Evolutionary conservation across 2,329 filamentous ascomycete genomes (phyloP).

Genomic region (Magnaporthiopsis rhizophila): DNA sequence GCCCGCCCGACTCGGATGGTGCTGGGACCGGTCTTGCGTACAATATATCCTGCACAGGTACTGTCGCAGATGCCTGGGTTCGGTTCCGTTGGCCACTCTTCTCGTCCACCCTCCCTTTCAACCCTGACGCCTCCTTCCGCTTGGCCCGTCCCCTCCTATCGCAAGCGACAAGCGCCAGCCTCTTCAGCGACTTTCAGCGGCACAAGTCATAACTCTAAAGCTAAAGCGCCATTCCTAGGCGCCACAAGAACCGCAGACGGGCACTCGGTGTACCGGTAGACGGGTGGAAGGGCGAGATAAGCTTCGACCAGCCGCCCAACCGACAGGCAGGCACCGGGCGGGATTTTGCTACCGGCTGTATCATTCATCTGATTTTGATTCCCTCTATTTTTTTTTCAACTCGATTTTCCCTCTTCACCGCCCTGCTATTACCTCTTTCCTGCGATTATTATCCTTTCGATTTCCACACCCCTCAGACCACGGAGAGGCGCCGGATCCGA

Average conservation of each 20-base stretch:
- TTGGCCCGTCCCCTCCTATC: background rate
- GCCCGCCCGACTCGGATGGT: background rate
- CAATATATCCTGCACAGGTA: background rate
- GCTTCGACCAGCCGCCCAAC: background rate
- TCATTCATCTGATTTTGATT: no score
- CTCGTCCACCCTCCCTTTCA: background rate
- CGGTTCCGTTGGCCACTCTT: background rate
- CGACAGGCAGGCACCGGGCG: no score
- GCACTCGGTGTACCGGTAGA: background rate
- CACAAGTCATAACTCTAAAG: no score
- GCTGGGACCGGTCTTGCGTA: background rate
- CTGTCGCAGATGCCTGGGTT: background rate
- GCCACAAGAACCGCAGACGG: no score
- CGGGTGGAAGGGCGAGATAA: slow-evolving; percentile 1
- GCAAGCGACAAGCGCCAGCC: background rate
- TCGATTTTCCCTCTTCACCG: background rate
- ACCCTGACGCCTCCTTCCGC: background rate
- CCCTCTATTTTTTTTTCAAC: no score
- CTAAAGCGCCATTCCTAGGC: no score
- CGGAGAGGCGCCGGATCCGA: background rate
- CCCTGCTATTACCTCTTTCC: background rate
- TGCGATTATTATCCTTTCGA: background rate
- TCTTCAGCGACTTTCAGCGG: no score
- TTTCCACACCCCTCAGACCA: background rate
- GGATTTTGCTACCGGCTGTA: no score